phyloP scores from a whole-genome alignment of 2,329 filamentous ascomycete genomes.

The Coniochaeta sp. region DNA sequence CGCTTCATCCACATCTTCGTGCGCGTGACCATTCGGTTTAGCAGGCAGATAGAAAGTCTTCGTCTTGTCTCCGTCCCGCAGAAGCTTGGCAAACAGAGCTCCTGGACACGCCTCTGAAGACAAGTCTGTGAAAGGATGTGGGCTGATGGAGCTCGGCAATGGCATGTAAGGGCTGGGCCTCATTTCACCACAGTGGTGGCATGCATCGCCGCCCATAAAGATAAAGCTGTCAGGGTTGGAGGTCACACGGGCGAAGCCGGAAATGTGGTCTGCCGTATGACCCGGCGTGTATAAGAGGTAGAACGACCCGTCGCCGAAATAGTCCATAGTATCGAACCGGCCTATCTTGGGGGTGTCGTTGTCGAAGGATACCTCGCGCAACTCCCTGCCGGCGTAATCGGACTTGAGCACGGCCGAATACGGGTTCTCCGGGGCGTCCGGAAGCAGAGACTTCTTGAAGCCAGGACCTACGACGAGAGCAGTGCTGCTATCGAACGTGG shows the following conservation, averaged over 20 bases:
- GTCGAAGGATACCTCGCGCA: neutral
- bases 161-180: slow-evolving; percentile 25
- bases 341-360: slow-evolving; percentile 7
- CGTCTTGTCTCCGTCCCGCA: slow-evolving; percentile 20
- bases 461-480: slow-evolving; percentile 1
- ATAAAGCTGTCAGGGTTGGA: slow-evolving; percentile 25
- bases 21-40: slow-evolving; percentile 7
- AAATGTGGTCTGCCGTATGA: slow-evolving; percentile 19
- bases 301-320: slow-evolving; percentile 20
- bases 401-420: neutral
- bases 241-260: slow-evolving; percentile 29
- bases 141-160: slow-evolving; percentile 26
- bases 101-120: slow-evolving; percentile 26
- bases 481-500: neutral
- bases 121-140: slow-evolving; percentile 25
- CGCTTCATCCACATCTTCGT: slow-evolving; percentile 22
- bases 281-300: slow-evolving; percentile 19
- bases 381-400: neutral
- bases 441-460: neutral
- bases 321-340: slow-evolving; percentile 15
- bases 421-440: neutral
- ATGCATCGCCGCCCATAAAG: slow-evolving; percentile 34
- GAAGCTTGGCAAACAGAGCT: slow-evolving; percentile 28
- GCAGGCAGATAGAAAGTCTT: slow-evolving; percentile 23
- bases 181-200: slow-evolving; percentile 30